Evolutionary conservation across 257 asterid genomes (phyloP), one percentile per base, ranked within the genome.

Genomic region (Prunella vulgaris): DNA sequence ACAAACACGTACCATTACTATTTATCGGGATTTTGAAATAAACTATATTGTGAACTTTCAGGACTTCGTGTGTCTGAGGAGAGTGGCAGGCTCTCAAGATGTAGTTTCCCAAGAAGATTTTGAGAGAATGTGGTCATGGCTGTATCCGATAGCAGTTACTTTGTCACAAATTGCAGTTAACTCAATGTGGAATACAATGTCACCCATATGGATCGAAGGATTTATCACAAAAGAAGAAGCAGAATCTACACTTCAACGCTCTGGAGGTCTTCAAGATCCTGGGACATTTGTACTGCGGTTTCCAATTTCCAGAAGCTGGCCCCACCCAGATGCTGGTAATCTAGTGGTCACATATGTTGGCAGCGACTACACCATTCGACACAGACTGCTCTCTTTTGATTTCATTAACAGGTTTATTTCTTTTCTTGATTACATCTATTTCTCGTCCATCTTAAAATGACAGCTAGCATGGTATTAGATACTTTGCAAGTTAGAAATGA

Each of bases 261-360:
- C 81, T 1, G 85, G 82, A 27, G 88, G 84, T 72, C 78, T 83
- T 79, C 81, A 79, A 54, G 85, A 74, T 40, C 96, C 96, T 3
- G 97, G 99, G 35, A 87, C 96, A 68, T 94, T 89, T 69, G 72
- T 91, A 21, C 75, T 94, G 38, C 87, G 97, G 57, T 91, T 94
- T 73, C 97, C 99, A 35, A 86, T 91, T 5, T 80, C 99, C 27
- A 86, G 99, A 79, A 85, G 92, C 87, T 94, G 99, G 99, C 99
- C 99, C 53, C 99, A 94, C 77, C 97, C 99, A 5, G 99, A 94
- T 73, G 90, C 99, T 59, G 99, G 99, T 38, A 85, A 81, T 77
- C 80, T 91, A 59, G 91, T 89, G 0, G 92, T 89, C 24, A 86
- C 96, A 17, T 91, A 87, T 54, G 82, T 94, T 46, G 93, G 90